Evolutionary conservation across 768 basidiomycete genomes (phyloP).

Genomic region (Rhizopogon rudus): DNA sequence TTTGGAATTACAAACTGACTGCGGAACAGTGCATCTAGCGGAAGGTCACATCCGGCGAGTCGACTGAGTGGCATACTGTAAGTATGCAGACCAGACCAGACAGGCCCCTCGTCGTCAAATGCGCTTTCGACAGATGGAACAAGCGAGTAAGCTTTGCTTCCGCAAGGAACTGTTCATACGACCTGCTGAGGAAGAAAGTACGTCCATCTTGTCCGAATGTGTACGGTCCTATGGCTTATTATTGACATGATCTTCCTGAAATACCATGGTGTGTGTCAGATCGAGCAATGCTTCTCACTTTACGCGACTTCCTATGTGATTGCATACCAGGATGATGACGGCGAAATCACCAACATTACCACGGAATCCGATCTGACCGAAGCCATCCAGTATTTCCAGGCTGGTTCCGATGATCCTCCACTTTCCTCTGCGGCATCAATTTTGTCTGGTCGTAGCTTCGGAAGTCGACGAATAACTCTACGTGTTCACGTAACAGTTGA

Average conservation of each 20-base stretch:
- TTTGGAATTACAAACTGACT: slow-evolving; percentile 4
- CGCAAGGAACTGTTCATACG: slow-evolving; percentile 74
- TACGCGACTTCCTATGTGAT: slow-evolving; percentile 66
- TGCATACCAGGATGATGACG: slow-evolving; percentile 86
- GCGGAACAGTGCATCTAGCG: slow-evolving; percentile 18
- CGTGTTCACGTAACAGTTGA: slow-evolving; percentile 76
- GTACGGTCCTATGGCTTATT: not conserved
- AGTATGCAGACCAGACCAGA: slow-evolving; percentile 51
- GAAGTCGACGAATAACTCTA: slow-evolving; percentile 68
- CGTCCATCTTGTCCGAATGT: slow-evolving; percentile 13
- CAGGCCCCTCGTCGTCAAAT: slow-evolving; percentile 78
- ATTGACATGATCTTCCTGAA: not conserved
- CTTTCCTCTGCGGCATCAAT: slow-evolving; percentile 71
- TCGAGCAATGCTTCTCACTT: slow-evolving; percentile 82
- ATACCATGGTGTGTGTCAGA: slow-evolving; percentile 35
- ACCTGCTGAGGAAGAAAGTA: slow-evolving; percentile 70
- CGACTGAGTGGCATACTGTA: not conserved
- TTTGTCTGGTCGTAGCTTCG: slow-evolving; percentile 58
- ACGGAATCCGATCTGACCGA: slow-evolving; percentile 77
- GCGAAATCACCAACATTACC: slow-evolving; percentile 64
- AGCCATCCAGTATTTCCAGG: slow-evolving; percentile 83
- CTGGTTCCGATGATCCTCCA: slow-evolving; percentile 67
- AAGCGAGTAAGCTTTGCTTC: slow-evolving; percentile 79
- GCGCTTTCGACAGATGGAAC: slow-evolving; percentile 67
- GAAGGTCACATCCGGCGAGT: not conserved